Conservation (phyloP, 2,329 filamentous ascomycete species). For the Aspergillus latus region DNA sequence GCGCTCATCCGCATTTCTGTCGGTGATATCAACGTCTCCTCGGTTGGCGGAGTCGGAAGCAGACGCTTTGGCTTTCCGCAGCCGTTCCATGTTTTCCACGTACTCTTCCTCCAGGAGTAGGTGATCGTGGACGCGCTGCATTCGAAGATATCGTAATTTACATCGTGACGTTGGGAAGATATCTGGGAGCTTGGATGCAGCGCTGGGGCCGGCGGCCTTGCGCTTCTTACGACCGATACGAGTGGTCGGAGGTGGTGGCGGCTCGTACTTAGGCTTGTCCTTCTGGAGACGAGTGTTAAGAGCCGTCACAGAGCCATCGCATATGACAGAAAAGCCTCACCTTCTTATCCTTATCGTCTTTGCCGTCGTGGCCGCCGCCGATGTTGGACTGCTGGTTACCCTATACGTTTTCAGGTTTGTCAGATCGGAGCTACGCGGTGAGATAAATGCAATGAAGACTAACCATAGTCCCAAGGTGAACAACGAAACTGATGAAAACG, state of each 20-base stretch:
- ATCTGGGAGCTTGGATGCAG: constrained; percentile 89
- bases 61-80: constrained; percentile 87
- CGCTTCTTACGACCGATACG: constrained; percentile 98
- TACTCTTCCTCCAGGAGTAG: constrained; percentile 96
- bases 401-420: constrained; percentile 29
- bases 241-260: constrained; percentile 92
- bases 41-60: constrained; percentile 51
- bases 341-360: constrained; percentile 92
- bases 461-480: constrained; percentile 34
- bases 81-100: constrained; percentile 95
- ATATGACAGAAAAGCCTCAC: constrained; percentile 44
- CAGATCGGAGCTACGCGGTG: constrained; percentile 20
- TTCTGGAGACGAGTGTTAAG: constrained; percentile 61
- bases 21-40: constrained; percentile 72
- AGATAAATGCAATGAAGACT: constrained; percentile 19
- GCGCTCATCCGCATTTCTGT: constrained; percentile 91
- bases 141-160: constrained; percentile 93
- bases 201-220: constrained; percentile 88
- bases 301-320: background rate
- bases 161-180: constrained; percentile 95
- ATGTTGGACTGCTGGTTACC: constrained; percentile 73
- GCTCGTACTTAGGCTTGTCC: constrained; percentile 99
- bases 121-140: constrained; percentile 98
- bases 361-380: constrained; percentile 72
- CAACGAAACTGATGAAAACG: constrained; percentile 8